Evolutionary conservation across 352 stramenopile genomes (phyloP).

Genomic region (Pseudoperonospora humuli): DNA sequence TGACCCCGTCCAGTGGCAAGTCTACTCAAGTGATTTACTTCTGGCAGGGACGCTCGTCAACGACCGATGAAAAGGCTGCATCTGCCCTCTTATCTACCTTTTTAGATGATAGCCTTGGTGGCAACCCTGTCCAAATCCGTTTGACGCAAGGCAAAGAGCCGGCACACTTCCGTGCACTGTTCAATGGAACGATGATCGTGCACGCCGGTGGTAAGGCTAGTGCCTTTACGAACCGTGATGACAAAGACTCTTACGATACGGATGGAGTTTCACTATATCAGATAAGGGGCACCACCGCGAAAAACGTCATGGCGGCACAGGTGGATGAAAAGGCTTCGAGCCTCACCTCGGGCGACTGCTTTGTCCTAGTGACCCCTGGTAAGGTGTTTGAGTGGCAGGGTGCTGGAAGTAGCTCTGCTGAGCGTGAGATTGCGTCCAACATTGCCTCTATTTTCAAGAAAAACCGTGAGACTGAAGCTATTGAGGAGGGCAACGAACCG

Average conservation of each 20-base stretch:
- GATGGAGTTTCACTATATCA: slow-evolving; percentile 87
- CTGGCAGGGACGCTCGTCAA: slow-evolving; percentile 83
- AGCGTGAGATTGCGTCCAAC: slow-evolving; percentile 52
- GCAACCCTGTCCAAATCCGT: slow-evolving; percentile 78
- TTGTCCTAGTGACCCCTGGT: slow-evolving; percentile 69
- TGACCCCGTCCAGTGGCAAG: slow-evolving; percentile 55
- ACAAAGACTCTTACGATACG: slow-evolving; percentile 79
- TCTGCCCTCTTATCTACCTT: slow-evolving; percentile 55
- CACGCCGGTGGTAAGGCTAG: slow-evolving; percentile 85
- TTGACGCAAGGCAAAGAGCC: slow-evolving; percentile 85
- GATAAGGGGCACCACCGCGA: slow-evolving; percentile 78
- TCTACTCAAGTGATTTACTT: slow-evolving; percentile 88
- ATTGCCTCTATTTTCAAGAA: slow-evolving; percentile 58
- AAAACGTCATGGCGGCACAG: slow-evolving; percentile 85
- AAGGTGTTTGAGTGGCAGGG: slow-evolving; percentile 79
- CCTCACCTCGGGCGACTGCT: slow-evolving; percentile 85
- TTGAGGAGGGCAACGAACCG: slow-evolving; percentile 57
- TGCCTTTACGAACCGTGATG: slow-evolving; percentile 78
- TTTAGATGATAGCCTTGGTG: slow-evolving; percentile 82
- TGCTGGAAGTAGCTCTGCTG: slow-evolving; percentile 48
- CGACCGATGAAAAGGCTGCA: slow-evolving; percentile 83
- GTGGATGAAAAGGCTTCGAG: slow-evolving; percentile 66
- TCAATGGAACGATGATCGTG: slow-evolving; percentile 87
- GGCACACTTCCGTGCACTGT: slow-evolving; percentile 84
- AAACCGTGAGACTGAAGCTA: slow-evolving; percentile 33